Evolutionary conservation across 148 eudicot species (phyloP).

Genomic region (Talinum fruticosum): DNA sequence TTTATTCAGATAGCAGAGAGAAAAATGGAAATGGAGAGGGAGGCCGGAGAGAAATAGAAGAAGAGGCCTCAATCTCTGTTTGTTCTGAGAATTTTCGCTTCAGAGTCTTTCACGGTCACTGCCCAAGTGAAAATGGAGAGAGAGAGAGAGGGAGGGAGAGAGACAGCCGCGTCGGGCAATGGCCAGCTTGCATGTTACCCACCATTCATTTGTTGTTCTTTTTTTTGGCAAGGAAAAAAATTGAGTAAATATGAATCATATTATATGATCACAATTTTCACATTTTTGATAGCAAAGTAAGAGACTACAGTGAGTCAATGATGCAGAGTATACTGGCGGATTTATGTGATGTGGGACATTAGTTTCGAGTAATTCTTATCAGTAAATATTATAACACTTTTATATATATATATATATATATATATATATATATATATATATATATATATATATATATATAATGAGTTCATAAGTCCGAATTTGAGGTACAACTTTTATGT

Average conservation of each 20-base stretch:
- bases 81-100: not conserved
- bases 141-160: not conserved
- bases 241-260: not conserved
- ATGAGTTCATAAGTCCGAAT: too few relatives aligned
- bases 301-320: too few relatives aligned
- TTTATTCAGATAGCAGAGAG: slow-evolving; percentile 2
- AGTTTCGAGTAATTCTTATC: too few relatives aligned
- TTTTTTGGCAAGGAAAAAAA: not conserved
- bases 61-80: not conserved
- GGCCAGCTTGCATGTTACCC: not conserved
- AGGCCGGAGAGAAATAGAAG: not conserved
- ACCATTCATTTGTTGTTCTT: not conserved
- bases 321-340: too few relatives aligned
- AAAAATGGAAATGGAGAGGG: not conserved
- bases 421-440: too few relatives aligned
- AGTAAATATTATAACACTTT: too few relatives aligned
- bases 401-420: too few relatives aligned
- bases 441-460: too few relatives aligned
- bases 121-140: not conserved
- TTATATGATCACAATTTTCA: not conserved
- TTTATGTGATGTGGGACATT: too few relatives aligned
- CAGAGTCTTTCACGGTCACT: slow-evolving; percentile 1
- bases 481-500: too few relatives aligned
- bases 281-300: not conserved
- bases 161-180: not conserved